These are phyloP conservation scores for Oryza punctata DNA, from an alignment of 176 grass and related monocot genomes.

Conservation along the genomic window DNA sequence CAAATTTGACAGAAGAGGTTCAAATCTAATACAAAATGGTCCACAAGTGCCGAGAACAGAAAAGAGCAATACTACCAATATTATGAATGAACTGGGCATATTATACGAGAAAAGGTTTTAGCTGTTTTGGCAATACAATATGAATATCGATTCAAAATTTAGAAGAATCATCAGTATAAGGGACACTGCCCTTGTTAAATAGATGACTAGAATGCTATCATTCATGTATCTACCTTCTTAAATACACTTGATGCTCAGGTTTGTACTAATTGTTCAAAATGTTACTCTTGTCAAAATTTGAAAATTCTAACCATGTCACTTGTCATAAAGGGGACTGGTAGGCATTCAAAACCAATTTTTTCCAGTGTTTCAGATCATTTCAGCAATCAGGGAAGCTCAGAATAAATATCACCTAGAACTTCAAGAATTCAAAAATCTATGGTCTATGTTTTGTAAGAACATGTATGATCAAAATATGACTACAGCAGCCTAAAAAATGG, in stretches of 20 bases:
- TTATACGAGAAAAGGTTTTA: conserved; percentile 14
- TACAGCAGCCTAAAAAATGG: conserved; percentile 9
- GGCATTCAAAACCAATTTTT: background rate
- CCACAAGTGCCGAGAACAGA: background rate
- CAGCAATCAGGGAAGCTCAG: background rate
- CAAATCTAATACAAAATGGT: background rate
- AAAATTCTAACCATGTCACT: background rate
- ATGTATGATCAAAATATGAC: conserved; percentile 13
- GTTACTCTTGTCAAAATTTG: background rate
- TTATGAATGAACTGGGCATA: background rate
- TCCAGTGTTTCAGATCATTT: background rate
- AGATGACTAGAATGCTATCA: background rate
- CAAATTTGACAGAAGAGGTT: background rate
- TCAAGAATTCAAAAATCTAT: conserved; percentile 14
- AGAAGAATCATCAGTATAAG: background rate
- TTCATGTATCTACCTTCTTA: background rate
- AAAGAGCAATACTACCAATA: background rate
- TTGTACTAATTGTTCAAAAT: background rate
- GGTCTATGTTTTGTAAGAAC: background rate
- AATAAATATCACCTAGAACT: background rate
- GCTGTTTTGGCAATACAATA: background rate
- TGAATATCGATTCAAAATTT: conserved; percentile 4
- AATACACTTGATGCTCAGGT: background rate
- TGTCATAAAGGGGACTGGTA: background rate
- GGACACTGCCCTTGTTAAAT: background rate